Evolutionary conservation across 352 stramenopile genomes (phyloP).

Genomic region (Peronosclerospora sorghi): DNA sequence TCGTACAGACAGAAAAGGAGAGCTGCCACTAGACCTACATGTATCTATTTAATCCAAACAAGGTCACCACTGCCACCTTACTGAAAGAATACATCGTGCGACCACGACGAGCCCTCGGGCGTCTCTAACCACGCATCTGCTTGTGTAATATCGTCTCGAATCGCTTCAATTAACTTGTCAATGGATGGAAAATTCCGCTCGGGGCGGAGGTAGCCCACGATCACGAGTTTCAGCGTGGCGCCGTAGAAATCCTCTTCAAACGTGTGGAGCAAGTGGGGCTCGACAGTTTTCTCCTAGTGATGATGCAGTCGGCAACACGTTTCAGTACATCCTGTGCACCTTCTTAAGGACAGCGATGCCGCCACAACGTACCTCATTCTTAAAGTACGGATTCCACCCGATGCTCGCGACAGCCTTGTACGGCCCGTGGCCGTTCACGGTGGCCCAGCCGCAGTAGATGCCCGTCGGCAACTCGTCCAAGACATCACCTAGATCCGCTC

Average conservation of each 20-base stretch:
- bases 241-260: slow-evolving; percentile 94
- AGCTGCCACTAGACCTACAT: background rate
- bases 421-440: slow-evolving; percentile 62
- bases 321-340: too few species aligned
- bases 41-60: background rate
- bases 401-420: slow-evolving; percentile 96
- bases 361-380: slow-evolving; percentile 84
- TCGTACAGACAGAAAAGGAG: background rate
- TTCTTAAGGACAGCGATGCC: too few species aligned
- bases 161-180: slow-evolving; percentile 86
- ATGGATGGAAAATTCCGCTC: slow-evolving; percentile 92
- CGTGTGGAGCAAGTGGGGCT: slow-evolving; percentile 91
- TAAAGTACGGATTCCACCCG: slow-evolving; percentile 91
- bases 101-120: slow-evolving; percentile 38
- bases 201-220: slow-evolving; percentile 88
- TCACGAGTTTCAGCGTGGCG: slow-evolving; percentile 87
- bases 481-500: slow-evolving; percentile 71
- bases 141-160: slow-evolving; percentile 78
- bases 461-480: slow-evolving; percentile 77
- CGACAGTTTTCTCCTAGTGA: slow-evolving; percentile 89
- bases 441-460: slow-evolving; percentile 92
- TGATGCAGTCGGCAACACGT: background rate
- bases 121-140: slow-evolving; percentile 58
- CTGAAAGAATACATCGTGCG: slow-evolving; percentile 33
- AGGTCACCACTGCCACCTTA: slow-evolving; percentile 4